Percentiles rank a stretch among this genome's conserved stretches.
These are phyloP conservation scores for Starmerella lactis-condensi DNA, from an alignment of 805 yeast genomes.

Conservation along the genomic window DNA sequence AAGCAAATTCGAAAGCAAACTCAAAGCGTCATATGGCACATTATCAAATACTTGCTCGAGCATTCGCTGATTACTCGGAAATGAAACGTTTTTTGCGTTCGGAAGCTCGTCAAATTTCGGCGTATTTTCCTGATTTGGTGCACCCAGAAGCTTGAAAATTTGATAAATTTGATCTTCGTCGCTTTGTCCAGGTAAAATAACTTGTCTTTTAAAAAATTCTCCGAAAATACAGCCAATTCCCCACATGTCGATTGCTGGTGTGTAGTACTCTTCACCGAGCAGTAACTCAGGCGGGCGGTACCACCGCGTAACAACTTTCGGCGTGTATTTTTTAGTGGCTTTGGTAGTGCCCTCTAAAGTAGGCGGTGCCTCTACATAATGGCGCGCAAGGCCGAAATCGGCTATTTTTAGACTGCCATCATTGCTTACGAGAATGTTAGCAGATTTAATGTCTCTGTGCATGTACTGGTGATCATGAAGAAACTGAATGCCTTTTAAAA, in stretches of 20 bases:
- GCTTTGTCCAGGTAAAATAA: slow-evolving; percentile 67
- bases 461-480: slow-evolving; percentile 44
- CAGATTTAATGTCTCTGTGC: slow-evolving; percentile 91
- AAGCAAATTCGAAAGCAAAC: slow-evolving; percentile 41
- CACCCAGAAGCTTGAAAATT: slow-evolving; percentile 66
- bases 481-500: slow-evolving; percentile 62
- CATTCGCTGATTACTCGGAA: slow-evolving; percentile 20
- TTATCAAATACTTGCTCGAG: slow-evolving; percentile 26
- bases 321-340: slow-evolving; percentile 30
- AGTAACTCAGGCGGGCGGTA: slow-evolving; percentile 89
- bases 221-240: slow-evolving; percentile 93
- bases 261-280: slow-evolving; percentile 66
- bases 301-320: slow-evolving; percentile 91
- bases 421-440: slow-evolving; percentile 69
- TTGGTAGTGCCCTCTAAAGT: slow-evolving; percentile 29
- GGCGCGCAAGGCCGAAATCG: slow-evolving; percentile 85
- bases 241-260: slow-evolving; percentile 95
- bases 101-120: slow-evolving; percentile 44
- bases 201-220: slow-evolving; percentile 64
- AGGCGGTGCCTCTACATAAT: slow-evolving; percentile 46
- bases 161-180: slow-evolving; percentile 76
- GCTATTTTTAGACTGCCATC: slow-evolving; percentile 73
- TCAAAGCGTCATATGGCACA: slow-evolving; percentile 16
- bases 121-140: slow-evolving; percentile 47
- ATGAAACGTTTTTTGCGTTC: slow-evolving; percentile 18